phyloP scores from a whole-genome alignment of 306 rosid genomes.

The Ochetophila trinervis region DNA sequence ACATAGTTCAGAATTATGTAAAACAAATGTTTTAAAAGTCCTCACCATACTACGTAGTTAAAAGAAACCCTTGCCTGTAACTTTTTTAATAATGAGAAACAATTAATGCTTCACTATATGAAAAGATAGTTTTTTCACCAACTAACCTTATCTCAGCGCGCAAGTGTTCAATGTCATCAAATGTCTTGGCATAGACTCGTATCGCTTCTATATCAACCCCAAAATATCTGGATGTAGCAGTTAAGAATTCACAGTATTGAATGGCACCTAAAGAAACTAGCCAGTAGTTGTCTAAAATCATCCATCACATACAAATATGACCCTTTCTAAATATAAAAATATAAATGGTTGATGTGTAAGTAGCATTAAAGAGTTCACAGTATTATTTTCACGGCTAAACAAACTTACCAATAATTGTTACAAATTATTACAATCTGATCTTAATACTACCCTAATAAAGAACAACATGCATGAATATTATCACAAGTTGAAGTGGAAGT shows the following conservation, averaged over 20 bases:
- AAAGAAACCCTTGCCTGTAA: background rate
- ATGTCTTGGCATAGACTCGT: constrained; percentile 60
- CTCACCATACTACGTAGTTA: background rate
- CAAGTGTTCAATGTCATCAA: constrained; percentile 77
- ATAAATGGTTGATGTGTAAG: no score
- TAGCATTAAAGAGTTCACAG: no score
- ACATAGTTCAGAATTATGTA: background rate
- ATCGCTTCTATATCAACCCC: constrained; percentile 87
- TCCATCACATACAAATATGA: background rate
- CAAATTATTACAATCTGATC: no score
- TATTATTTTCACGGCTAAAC: no score
- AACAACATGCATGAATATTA: background rate
- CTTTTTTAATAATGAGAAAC: constrained; percentile 2
- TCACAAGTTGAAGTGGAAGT: constrained; percentile 16
- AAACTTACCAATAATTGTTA: no score
- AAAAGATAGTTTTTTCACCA: constrained; percentile 9
- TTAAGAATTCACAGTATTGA: constrained; percentile 32
- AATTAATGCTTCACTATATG: background rate
- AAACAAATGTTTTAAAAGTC: background rate
- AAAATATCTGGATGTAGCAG: constrained; percentile 59
- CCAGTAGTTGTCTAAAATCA: constrained; percentile 16
- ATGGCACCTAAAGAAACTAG: constrained; percentile 20
- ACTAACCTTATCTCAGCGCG: constrained; percentile 91
- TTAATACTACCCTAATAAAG: background rate
- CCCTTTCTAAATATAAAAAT: background rate